Percentiles rank a stretch among this genome's conserved stretches.
phyloP scores from a whole-genome alignment of 73 alveolate species.

The Paramecium bursaria region DNA sequence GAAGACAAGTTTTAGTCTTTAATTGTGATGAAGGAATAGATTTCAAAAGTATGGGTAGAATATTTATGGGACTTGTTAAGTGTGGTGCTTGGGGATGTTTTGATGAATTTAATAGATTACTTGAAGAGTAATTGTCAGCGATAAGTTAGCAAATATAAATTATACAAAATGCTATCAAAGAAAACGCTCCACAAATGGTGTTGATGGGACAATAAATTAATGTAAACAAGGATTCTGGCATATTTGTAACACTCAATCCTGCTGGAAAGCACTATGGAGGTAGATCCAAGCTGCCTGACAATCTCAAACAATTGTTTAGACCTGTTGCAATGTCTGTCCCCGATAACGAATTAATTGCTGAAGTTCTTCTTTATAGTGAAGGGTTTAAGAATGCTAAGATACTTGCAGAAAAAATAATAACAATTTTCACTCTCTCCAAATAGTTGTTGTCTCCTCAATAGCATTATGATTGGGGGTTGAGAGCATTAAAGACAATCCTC shows the following conservation, averaged over 20 bases:
- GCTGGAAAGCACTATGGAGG: constrained; percentile 99
- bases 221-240: constrained; percentile 97
- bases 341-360: constrained; percentile 99
- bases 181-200: constrained; percentile 38
- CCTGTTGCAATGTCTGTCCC: constrained; percentile 99
- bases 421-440: constrained; percentile 96
- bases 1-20: constrained; percentile 99
- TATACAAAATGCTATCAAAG: constrained; percentile 87
- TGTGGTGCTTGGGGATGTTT: constrained; percentile 99
- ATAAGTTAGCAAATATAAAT: constrained; percentile 98
- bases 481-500: constrained; percentile 99
- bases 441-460: constrained; percentile 97
- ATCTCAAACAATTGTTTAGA: constrained; percentile 98
- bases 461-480: constrained; percentile 99
- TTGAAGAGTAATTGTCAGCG: constrained; percentile 99
- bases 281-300: constrained; percentile 99
- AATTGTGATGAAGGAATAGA: constrained; percentile 99
- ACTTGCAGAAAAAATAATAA: constrained; percentile 93
- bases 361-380: constrained; percentile 98
- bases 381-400: constrained; percentile 95
- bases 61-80: constrained; percentile 99
- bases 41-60: constrained; percentile 99
- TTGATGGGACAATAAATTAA: constrained; percentile 77
- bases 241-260: constrained; percentile 99
- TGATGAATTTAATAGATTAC: constrained; percentile 99